Conservation (phyloP, 768 basidiomycete species). For the Termitomyces sp. region DNA sequence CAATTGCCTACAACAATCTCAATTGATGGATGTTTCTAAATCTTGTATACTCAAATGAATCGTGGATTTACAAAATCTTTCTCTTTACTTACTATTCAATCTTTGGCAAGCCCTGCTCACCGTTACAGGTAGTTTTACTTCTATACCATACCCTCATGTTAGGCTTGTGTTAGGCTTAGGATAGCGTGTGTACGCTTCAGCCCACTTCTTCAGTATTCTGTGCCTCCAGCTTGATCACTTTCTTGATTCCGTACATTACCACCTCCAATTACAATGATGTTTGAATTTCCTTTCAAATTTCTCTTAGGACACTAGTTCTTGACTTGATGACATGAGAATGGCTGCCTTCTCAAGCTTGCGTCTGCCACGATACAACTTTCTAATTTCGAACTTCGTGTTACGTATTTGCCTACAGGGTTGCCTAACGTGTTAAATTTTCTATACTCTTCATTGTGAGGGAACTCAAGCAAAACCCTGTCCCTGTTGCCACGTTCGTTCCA, state of each 20-base stretch:
- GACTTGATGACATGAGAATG: background rate
- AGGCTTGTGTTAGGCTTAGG: constrained; percentile 12
- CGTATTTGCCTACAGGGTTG: background rate
- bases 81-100: background rate
- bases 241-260: constrained; percentile 2
- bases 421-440: background rate
- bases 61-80: constrained; percentile 4
- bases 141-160: constrained; percentile 12
- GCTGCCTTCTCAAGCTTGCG: background rate
- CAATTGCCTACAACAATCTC: background rate
- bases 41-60: constrained; percentile 1
- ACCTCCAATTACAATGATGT: background rate
- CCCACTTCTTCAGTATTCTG: constrained; percentile 5
- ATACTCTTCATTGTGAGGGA: background rate
- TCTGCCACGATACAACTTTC: background rate
- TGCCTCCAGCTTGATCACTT: background rate
- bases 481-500: background rate
- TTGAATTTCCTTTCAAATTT: background rate
- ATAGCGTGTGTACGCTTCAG: constrained; percentile 10
- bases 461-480: background rate
- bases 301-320: background rate
- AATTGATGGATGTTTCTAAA: background rate
- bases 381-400: background rate
- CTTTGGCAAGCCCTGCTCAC: background rate
- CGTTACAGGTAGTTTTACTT: background rate